phyloP scores from a whole-genome alignment of 768 basidiomycete species.

The Kwoniella dejecticola region DNA sequence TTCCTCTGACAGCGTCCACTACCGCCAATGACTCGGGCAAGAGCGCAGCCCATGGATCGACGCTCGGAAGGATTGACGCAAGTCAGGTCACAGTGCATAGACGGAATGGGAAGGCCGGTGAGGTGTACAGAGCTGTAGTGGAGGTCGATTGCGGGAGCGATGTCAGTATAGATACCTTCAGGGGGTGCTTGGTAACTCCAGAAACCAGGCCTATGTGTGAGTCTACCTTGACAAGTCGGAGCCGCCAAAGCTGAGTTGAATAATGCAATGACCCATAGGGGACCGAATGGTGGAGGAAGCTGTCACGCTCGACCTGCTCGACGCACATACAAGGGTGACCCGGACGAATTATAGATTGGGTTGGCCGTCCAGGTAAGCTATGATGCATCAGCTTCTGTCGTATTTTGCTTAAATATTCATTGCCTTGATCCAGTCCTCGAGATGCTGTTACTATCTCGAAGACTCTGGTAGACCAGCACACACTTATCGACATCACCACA shows the following conservation, averaged over 20 bases:
- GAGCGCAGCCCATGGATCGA: conserved; percentile 68
- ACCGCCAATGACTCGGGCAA: conserved; percentile 45
- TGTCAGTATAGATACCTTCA: conserved; percentile 66
- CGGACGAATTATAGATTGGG: conserved; percentile 91
- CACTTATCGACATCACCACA: conserved; percentile 85
- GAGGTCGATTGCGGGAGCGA: conserved; percentile 73
- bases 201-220: conserved; percentile 71
- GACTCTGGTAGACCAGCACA: conserved; percentile 74
- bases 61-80: conserved; percentile 63
- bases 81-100: conserved; percentile 78
- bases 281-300: conserved; percentile 89
- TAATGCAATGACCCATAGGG: conserved; percentile 57
- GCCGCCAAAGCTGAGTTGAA: background rate
- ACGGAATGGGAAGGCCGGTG: conserved; percentile 67
- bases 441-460: conserved; percentile 93
- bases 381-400: background rate
- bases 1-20: conserved; percentile 36
- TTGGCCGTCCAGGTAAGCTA: conserved; percentile 91
- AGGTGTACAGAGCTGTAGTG: conserved; percentile 78
- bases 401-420: background rate
- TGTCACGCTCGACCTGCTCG: conserved; percentile 79
- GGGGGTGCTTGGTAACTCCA: conserved; percentile 81
- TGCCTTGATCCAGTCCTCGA: conserved; percentile 67
- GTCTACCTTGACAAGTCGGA: conserved; percentile 6
- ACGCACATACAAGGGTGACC: conserved; percentile 77